Evolutionary conservation across 768 basidiomycete genomes (phyloP).

Genomic region (Lentinula aciculospora): DNA sequence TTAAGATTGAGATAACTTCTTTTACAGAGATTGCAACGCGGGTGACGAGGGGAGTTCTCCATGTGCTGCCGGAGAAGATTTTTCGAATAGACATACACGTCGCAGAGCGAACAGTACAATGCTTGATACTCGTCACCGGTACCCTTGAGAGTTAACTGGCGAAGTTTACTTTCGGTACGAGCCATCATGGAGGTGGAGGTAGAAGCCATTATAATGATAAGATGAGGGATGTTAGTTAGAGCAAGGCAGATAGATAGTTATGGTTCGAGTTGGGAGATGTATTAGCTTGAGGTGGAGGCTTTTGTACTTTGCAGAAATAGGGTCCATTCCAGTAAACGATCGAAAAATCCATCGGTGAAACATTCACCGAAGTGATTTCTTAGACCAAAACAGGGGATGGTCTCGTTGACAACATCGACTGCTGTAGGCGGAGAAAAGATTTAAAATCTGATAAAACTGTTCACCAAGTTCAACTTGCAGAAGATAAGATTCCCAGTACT

Average conservation of each 20-base stretch:
- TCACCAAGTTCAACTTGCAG: too few relatives aligned
- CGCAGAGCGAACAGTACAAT: slow-evolving; percentile 28
- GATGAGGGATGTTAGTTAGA: background rate
- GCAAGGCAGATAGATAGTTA: background rate
- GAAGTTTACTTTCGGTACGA: background rate
- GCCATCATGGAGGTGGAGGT: background rate
- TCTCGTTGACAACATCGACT: too few relatives aligned
- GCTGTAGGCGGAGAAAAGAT: too few relatives aligned
- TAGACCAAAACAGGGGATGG: too few relatives aligned
- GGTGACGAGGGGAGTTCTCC: slow-evolving; percentile 24
- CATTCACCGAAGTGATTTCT: background rate
- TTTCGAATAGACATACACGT: slow-evolving; percentile 22
- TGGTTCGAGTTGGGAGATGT: background rate
- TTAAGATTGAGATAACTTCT: slow-evolving; percentile 26
- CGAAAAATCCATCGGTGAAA: background rate
- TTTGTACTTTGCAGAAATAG: background rate
- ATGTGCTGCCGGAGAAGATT: too few relatives aligned
- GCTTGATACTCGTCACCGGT: background rate
- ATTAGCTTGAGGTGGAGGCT: background rate
- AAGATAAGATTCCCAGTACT: too few relatives aligned
- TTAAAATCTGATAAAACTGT: too few relatives aligned
- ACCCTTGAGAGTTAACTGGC: background rate
- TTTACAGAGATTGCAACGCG: slow-evolving; percentile 22
- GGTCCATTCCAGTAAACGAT: background rate
- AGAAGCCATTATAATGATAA: background rate